These are phyloP conservation scores for Boletus subparvulus DNA, from an alignment of 768 basidiomycete genomes.

Conservation along the genomic window DNA sequence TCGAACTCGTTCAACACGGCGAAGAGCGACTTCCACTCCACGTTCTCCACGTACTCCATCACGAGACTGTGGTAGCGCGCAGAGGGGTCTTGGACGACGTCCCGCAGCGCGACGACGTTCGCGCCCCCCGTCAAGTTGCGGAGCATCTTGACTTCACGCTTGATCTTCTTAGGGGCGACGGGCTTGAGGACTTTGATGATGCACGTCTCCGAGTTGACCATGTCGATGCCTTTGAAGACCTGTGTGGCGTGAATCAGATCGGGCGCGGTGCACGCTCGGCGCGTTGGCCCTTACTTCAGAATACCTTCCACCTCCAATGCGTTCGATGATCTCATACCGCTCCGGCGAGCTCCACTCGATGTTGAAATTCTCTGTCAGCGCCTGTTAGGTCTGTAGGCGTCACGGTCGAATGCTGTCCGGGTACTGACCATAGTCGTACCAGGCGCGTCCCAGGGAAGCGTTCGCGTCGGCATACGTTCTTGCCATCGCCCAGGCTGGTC, in stretches of 20 bases:
- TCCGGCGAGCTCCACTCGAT: slow-evolving; percentile 68
- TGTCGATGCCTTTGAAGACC: slow-evolving; percentile 63
- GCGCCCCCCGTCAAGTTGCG: slow-evolving; percentile 67
- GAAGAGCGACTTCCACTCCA: slow-evolving; percentile 63
- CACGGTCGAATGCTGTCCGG: not conserved
- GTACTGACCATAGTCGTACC: slow-evolving; percentile 62
- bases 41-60: slow-evolving; percentile 68
- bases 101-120: slow-evolving; percentile 65
- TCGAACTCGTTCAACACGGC: slow-evolving; percentile 60
- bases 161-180: slow-evolving; percentile 64
- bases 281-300: slow-evolving; percentile 46
- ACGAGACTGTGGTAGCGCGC: slow-evolving; percentile 62
- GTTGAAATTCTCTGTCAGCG: slow-evolving; percentile 48
- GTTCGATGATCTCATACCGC: slow-evolving; percentile 62
- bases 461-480: slow-evolving; percentile 59
- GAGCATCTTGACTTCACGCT: slow-evolving; percentile 73
- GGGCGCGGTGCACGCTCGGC: not conserved
- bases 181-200: slow-evolving; percentile 75
- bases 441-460: slow-evolving; percentile 52
- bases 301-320: slow-evolving; percentile 66
- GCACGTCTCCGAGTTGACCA: slow-evolving; percentile 51
- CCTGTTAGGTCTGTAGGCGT: slow-evolving; percentile 1
- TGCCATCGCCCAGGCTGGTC: slow-evolving; percentile 36
- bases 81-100: slow-evolving; percentile 67
- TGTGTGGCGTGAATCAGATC: slow-evolving; percentile 15